phyloP scores from a whole-genome alignment of 768 basidiomycete species.

The Mrakia hoshinonis region DNA sequence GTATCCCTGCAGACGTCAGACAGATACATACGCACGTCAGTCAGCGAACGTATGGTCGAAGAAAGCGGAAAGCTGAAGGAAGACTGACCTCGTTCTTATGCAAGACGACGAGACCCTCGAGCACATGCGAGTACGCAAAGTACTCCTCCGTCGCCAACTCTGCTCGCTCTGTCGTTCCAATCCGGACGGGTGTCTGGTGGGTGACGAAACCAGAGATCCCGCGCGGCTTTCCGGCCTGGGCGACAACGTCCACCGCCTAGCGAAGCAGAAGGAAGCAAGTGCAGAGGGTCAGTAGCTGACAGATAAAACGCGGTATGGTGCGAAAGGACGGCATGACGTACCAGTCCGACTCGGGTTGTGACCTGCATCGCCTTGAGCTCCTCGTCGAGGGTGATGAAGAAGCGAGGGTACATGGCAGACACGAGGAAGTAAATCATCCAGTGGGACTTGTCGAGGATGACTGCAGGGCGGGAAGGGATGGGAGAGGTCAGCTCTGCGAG shows the following conservation, averaged over 20 bases:
- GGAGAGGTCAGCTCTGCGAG: background rate
- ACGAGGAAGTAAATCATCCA: constrained; percentile 98
- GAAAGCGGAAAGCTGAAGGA: background rate
- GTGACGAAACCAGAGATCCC: constrained; percentile 95
- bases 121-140: constrained; percentile 76
- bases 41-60: background rate
- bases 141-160: constrained; percentile 96
- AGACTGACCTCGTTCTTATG: constrained; percentile 69
- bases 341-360: constrained; percentile 89
- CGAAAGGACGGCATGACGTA: constrained; percentile 38
- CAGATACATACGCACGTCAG: background rate
- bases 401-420: constrained; percentile 94
- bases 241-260: constrained; percentile 91
- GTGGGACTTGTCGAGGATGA: constrained; percentile 87
- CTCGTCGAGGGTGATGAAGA: constrained; percentile 94
- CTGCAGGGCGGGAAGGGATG: constrained; percentile 43
- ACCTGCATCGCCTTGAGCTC: constrained; percentile 75
- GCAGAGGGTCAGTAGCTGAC: background rate
- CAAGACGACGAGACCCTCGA: constrained; percentile 87
- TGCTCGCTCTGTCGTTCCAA: constrained; percentile 87
- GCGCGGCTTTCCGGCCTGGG: constrained; percentile 88
- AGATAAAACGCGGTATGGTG: background rate
- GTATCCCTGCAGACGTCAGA: background rate
- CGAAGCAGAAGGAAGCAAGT: background rate
- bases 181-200: constrained; percentile 87